These are phyloP conservation scores for Neurospora sp. DNA, from an alignment of 2,329 filamentous ascomycete species.

Conservation along the genomic window DNA sequence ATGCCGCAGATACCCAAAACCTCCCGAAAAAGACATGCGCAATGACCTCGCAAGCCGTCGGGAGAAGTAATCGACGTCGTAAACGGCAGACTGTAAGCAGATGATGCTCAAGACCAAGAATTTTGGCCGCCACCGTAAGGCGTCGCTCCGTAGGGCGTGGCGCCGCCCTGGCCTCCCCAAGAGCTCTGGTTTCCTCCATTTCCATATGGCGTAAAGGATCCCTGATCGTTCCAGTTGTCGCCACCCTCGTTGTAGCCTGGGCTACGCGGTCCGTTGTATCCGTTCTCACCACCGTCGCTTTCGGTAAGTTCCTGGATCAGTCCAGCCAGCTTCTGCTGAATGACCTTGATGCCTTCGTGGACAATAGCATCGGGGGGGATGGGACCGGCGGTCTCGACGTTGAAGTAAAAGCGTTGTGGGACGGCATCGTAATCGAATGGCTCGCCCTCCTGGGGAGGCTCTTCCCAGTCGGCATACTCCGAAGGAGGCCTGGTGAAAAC, in stretches of 20 bases:
- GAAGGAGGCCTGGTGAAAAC: conserved; percentile 57
- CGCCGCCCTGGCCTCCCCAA: conserved; percentile 51
- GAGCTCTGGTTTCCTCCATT: conserved; percentile 45
- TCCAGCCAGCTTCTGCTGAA: conserved; percentile 82
- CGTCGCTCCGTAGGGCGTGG: conserved; percentile 34
- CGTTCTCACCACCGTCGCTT: conserved; percentile 33
- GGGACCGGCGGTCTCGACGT: conserved; percentile 81
- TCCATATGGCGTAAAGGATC: conserved; percentile 60
- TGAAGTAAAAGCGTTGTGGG: conserved; percentile 80
- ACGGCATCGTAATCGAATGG: conserved; percentile 85
- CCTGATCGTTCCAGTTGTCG: conserved; percentile 50
- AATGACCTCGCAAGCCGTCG: background rate
- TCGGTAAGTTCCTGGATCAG: conserved; percentile 48
- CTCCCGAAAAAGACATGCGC: background rate
- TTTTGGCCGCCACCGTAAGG: conserved; percentile 41
- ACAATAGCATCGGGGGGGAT: conserved; percentile 86
- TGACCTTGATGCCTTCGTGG: conserved; percentile 73
- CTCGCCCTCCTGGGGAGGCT: conserved; percentile 69
- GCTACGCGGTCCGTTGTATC: conserved; percentile 55
- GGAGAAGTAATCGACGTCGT: background rate
- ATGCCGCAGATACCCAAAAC: background rate
- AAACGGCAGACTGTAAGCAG: background rate
- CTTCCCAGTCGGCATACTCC: conserved; percentile 71
- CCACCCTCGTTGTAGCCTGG: conserved; percentile 54
- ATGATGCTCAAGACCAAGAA: conserved; percentile 34